Evolutionary conservation across 2,329 filamentous ascomycete genomes (phyloP), one percentile per base, ranked within the genome.

Genomic region (Apiospora saccharicola): DNA sequence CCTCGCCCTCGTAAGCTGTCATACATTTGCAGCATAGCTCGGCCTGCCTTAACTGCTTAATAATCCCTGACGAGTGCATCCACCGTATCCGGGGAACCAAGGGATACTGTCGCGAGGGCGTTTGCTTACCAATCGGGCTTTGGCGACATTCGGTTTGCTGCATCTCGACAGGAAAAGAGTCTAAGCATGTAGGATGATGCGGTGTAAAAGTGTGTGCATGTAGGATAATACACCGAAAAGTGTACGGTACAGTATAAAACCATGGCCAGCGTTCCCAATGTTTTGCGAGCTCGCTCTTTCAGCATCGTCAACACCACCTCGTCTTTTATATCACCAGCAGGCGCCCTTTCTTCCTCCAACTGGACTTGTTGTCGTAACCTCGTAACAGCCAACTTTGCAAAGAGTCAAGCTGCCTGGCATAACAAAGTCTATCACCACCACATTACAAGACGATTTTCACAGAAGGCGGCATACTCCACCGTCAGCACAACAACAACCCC

Each of bases 391-490:
- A 41, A 16, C 22, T 22, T 22, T 41, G 5, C 41, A 41, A n/a
- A 41, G 57, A 41, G 4, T 4, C 57, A 13, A 41, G 30, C 57
- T 10, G 41, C 19, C 19, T 41, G 57, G 57, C 24, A 10, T 24
- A 41, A 64, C 2, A 24, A 64, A 22, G 41, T 12, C 8, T 19
- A 13, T 34, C 19, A 19, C 19, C 3, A 24, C 2, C 57, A 34
- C 8, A 41, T 64, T 34, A n/a, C 57, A 22, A 64, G 22, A 13
- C 57, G 57, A 34, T 13, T 4, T 64, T 41, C 34, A 19, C 57
- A 64, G 34, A 71, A 12, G 67, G 70, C 69, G 61, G 57, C 71
- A 72, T 24, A 72, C 72, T 43, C 71, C 71, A 69, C 30, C 71
- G 68, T 22, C 72, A 41, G 64, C 70, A 49, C 57, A 67, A 64